Percentiles rank a stretch among this genome's conserved stretches.
Conservation (phyloP, 2,329 filamentous ascomycete genomes). For the Dactylellina cionopaga region DNA sequence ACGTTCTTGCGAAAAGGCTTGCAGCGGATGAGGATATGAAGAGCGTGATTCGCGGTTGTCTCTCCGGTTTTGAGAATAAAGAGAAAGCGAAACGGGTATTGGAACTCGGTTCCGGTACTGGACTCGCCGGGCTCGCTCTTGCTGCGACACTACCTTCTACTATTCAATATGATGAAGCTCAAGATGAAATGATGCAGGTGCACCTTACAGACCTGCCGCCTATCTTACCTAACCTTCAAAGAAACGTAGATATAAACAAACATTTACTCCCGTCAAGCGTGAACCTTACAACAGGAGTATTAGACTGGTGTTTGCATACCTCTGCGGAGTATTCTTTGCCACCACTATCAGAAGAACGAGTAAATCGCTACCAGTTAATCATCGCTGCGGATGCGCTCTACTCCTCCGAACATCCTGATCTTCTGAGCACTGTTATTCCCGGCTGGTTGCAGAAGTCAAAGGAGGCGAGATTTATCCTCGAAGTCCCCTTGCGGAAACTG, state of each 20-base stretch:
- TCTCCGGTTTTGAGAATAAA: not conserved
- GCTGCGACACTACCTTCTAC: constrained; percentile 65
- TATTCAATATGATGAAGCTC: constrained; percentile 62
- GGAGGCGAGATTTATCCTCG: constrained; percentile 76
- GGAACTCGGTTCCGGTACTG: constrained; percentile 89
- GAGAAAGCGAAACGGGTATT: constrained; percentile 61
- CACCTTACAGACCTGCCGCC: constrained; percentile 82
- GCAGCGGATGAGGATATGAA: constrained; percentile 53
- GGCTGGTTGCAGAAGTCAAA: constrained; percentile 70
- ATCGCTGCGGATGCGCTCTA: constrained; percentile 89
- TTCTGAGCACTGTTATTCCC: constrained; percentile 76
- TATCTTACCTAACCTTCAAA: constrained; percentile 83
- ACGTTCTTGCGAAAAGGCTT: constrained; percentile 80
- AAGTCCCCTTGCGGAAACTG: constrained; percentile 80
- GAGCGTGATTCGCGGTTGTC: constrained; percentile 1
- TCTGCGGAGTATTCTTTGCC: constrained; percentile 63
- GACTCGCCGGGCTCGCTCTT: constrained; percentile 86
- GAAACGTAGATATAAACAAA: constrained; percentile 76
- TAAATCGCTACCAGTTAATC: constrained; percentile 75
- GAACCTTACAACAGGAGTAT: constrained; percentile 69
- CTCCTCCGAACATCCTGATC: constrained; percentile 79
- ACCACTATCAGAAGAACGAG: constrained; percentile 62
- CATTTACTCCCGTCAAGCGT: constrained; percentile 69
- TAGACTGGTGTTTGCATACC: constrained; percentile 76
- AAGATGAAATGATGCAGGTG: constrained; percentile 64